These are phyloP conservation scores for Microdochium nivale DNA, from an alignment of 2,329 filamentous ascomycete genomes.

Conservation along the genomic window DNA sequence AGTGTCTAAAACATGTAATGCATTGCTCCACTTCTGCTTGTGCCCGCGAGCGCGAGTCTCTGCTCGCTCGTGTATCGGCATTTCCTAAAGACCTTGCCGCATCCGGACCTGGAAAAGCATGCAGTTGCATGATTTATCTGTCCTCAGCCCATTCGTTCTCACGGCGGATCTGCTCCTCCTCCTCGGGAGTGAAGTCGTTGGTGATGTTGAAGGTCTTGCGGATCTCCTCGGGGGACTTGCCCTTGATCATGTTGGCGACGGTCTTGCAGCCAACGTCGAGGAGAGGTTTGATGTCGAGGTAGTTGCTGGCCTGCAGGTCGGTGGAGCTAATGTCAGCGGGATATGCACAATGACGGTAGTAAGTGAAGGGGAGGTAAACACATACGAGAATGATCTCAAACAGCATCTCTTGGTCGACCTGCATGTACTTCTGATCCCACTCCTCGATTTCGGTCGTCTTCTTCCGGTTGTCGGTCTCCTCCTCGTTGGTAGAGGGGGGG, in stretches of 20 bases:
- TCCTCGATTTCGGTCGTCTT: slow-evolving; percentile 99
- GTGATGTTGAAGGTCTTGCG: slow-evolving; percentile 99
- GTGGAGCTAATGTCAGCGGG: slow-evolving; percentile 11
- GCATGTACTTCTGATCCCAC: slow-evolving; percentile 99
- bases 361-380: slow-evolving; percentile 9
- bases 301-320: slow-evolving; percentile 73
- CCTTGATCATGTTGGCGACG: slow-evolving; percentile 99
- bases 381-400: slow-evolving; percentile 96
- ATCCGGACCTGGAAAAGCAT: no score
- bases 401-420: slow-evolving; percentile 98
- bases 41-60: no score
- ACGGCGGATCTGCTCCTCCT: slow-evolving; percentile 93
- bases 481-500: slow-evolving; percentile 71
- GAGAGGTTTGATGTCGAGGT: slow-evolving; percentile 96
- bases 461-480: slow-evolving; percentile 89
- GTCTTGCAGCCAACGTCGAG: slow-evolving; percentile 99
- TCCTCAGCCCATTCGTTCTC: slow-evolving; percentile 93
- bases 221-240: slow-evolving; percentile 98
- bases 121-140: slow-evolving; percentile 35
- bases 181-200: slow-evolving; percentile 97
- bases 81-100: no score
- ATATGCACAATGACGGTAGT: neutral
- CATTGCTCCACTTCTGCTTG: no score
- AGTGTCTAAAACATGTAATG: neutral
- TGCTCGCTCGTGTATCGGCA: no score